phyloP scores from a whole-genome alignment of 352 stramenopile species.

The Peronospora destructor region DNA sequence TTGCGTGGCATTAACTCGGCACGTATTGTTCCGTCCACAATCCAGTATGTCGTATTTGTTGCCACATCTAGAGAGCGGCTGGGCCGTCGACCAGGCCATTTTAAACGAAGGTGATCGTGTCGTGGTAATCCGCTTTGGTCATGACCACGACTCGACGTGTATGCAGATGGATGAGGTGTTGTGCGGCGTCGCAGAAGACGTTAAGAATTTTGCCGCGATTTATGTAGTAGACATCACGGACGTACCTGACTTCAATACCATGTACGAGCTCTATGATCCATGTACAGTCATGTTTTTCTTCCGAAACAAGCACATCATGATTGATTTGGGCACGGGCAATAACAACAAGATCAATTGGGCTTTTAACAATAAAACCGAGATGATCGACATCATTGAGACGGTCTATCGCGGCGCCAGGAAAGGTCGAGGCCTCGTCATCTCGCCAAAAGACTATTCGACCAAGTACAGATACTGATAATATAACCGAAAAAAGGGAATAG shows the following conservation, averaged over 20 bases:
- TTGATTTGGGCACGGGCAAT: slow-evolving; percentile 98
- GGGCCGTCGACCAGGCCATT: slow-evolving; percentile 99
- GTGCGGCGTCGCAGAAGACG: slow-evolving; percentile 93
- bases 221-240: slow-evolving; percentile 93
- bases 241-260: slow-evolving; percentile 99
- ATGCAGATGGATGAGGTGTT: slow-evolving; percentile 99
- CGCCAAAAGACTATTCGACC: slow-evolving; percentile 98
- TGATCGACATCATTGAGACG: slow-evolving; percentile 99
- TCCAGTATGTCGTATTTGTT: slow-evolving; percentile 94
- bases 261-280: slow-evolving; percentile 99
- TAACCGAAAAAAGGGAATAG: not conserved
- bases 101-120: slow-evolving; percentile 96
- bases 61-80: slow-evolving; percentile 94
- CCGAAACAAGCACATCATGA: slow-evolving; percentile 99
- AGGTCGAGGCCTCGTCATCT: slow-evolving; percentile 95
- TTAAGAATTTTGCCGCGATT: slow-evolving; percentile 99
- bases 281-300: slow-evolving; percentile 99
- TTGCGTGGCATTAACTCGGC: too few species aligned
- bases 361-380: slow-evolving; percentile 95
- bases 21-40: not conserved
- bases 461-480: slow-evolving; percentile 97
- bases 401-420: slow-evolving; percentile 97
- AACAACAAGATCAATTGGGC: slow-evolving; percentile 99
- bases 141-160: slow-evolving; percentile 95
- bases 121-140: slow-evolving; percentile 98